Evolutionary conservation across 2,329 filamentous ascomycete genomes (phyloP).

Genomic region (Albifimbria verrucaria): DNA sequence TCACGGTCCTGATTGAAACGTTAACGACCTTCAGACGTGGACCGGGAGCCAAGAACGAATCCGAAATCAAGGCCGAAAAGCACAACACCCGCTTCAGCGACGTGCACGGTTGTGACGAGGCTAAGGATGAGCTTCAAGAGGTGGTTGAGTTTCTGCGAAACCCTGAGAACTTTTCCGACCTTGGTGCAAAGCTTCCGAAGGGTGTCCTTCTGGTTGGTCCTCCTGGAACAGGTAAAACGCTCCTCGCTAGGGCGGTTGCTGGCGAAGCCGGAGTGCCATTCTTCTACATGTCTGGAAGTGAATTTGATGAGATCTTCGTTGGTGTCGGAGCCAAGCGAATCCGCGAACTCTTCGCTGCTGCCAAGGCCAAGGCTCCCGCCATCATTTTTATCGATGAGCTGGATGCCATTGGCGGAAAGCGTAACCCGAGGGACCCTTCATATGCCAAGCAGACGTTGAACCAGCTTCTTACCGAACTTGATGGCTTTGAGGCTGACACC

Average conservation of each 20-base stretch:
- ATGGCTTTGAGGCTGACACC: conserved; percentile 92
- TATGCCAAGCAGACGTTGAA: conserved; percentile 98
- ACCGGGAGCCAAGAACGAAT: conserved; percentile 67
- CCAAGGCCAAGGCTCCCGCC: conserved; percentile 79
- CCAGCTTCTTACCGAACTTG: conserved; percentile 92
- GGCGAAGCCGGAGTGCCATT: conserved; percentile 97
- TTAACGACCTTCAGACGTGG: conserved; percentile 73
- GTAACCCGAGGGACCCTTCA: conserved; percentile 87
- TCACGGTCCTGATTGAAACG: conserved; percentile 80
- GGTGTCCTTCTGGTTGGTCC: conserved; percentile 93
- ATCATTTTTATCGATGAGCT: conserved; percentile 97
- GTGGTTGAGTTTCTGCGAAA: conserved; percentile 94
- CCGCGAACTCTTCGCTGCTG: conserved; percentile 82
- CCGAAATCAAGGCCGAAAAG: conserved; percentile 87
- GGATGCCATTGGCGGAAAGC: conserved; percentile 90
- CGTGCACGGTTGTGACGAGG: conserved; percentile 96
- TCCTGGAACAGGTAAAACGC: conserved; percentile 95
- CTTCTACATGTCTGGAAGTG: conserved; percentile 99
- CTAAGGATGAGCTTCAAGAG: conserved; percentile 96
- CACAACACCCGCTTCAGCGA: conserved; percentile 90
- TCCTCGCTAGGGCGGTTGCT: conserved; percentile 90
- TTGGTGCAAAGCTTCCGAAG: conserved; percentile 95
- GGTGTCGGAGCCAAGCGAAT: conserved; percentile 96
- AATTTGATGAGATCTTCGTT: conserved; percentile 98
- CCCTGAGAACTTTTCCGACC: conserved; percentile 86